Base-by-base conservation (phyloP, 163 green algal genomes). In the Coccomyxa subellipsoidea region DNA sequence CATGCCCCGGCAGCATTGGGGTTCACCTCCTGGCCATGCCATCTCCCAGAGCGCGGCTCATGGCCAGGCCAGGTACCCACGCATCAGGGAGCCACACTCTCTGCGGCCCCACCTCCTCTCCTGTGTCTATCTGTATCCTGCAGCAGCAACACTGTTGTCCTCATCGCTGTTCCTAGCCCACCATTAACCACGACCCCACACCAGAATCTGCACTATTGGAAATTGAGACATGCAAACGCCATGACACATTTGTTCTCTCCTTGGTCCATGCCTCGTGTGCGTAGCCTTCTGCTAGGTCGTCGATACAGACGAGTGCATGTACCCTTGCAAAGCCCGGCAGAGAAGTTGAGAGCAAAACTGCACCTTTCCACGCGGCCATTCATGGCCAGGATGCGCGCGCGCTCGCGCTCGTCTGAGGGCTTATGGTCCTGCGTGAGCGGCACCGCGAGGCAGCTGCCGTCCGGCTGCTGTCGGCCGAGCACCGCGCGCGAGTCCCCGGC, bases 11-110 rank as follows among this genome's bases (percentile, higher is more conserved):
- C 59, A 31, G 25, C 10, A 9, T 72, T 34, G 70, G 32, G 0
- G 32, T 15, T 2, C 75, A 95, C 92, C 89, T 85, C 82, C 94
- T 92, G 0, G 96, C 95, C 34, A 98, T 84, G 9, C 86, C 88
- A 80, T 99, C 96, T 31, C 96, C 96, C n/a, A 99, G 85, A 0
- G 94, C 93, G n/a, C 96, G 90, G 83, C 87, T 95, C 91, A 98
- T 97, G 35, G 96, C 95, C 39, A 99, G 90, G 5, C 96, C 96
- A 12, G 95, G 95, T 29, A 94, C 91, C 91, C 92, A 96, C 0
- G 87, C 88, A 80, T 94, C 91, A 80, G 93, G 85, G 81, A 97
- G 85, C 92, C 94, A 99, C 36, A 99, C 93, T 5, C 96, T 90
- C 80, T 89, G 91, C n/a, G 96, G 95, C 25, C 96, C 96, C 77